A percentile compares a stretch with the other conserved stretches of the same genome.
phyloP scores from a whole-genome alignment of 2,329 filamentous ascomycete species.

The Stemphylium vesicarium region DNA sequence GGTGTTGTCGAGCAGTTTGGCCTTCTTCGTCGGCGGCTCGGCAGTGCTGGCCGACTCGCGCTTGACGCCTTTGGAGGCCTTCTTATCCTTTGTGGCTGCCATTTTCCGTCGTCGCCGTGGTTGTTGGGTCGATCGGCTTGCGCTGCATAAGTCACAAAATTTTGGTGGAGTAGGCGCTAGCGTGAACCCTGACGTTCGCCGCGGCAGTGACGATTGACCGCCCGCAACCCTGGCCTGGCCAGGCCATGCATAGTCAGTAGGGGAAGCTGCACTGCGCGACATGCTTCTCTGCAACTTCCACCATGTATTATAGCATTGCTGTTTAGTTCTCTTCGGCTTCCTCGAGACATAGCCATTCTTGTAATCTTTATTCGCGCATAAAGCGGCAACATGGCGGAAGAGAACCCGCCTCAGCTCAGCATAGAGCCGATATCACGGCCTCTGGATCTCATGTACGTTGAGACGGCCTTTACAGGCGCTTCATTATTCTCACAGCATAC shows the following conservation, averaged over 20 bases:
- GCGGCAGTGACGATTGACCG: slow-evolving; percentile 25
- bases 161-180: slow-evolving; percentile 30
- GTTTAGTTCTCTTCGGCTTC: slow-evolving; percentile 17
- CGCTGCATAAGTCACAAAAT: slow-evolving; percentile 27
- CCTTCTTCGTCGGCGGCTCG: slow-evolving; percentile 43
- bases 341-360: slow-evolving; percentile 11
- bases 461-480: not conserved
- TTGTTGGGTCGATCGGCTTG: slow-evolving; percentile 3
- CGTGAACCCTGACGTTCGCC: slow-evolving; percentile 29
- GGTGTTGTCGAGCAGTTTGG: slow-evolving; percentile 48
- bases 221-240: slow-evolving; percentile 17
- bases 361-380: not conserved
- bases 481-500: slow-evolving; percentile 15
- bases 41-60: slow-evolving; percentile 27
- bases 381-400: slow-evolving; percentile 44
- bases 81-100: slow-evolving; percentile 34
- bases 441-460: slow-evolving; percentile 51
- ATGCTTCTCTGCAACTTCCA: slow-evolving; percentile 10
- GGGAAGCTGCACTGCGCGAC: slow-evolving; percentile 13
- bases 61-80: slow-evolving; percentile 32
- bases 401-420: slow-evolving; percentile 36
- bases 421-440: slow-evolving; percentile 51
- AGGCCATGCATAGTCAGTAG: slow-evolving; percentile 9
- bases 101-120: slow-evolving; percentile 20
- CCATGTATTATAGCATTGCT: slow-evolving; percentile 30